Base-by-base conservation (phyloP, 352 stramenopile species). In the Saprolegnia diclina region DNA sequence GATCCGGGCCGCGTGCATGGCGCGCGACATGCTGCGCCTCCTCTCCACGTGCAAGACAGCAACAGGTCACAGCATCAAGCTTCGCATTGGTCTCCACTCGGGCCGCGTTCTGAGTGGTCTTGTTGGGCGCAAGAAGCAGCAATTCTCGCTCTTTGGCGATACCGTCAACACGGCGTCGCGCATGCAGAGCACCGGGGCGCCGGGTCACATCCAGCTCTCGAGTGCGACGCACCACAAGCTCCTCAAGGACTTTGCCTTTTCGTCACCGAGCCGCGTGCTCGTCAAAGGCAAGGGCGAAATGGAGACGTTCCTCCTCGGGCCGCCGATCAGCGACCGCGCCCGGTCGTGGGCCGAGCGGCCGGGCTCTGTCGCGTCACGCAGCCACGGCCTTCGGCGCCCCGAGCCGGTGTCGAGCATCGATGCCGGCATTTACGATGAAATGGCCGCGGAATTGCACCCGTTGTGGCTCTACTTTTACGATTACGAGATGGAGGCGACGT, bases 61-160 rank as follows among this genome's bases (percentile, higher is more conserved):
- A 0, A 87, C 90, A 72, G 82, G 85, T 18, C 84, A 89, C 37
- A 83, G 77, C 0, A 83, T 98, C 5, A 88, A 96, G 29, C 75
- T 97, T 5, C 88, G 91, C 24, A 93, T 97, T 44, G 93, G 93
- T 0, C 79, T 98, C 40, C 87, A 98, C 65, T 94, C 83, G 9
- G 93, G 92, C 6, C 79, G 89, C 22, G 82, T 97, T 19, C 84
- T 97, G 21, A 92, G 82, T 26, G 84, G 86, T 18, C 77, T 97
- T 0, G 88, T 97, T 0, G 91, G 91, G 0, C 89, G 92, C 73
- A 93, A 96, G 67, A 98, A 97, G 73, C 90, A 94, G 50, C 85
- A 94, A 26, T 98, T 97, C 71, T 95, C 87, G 9, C 74, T 98
- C 11, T 97, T 98, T 76, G 91, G 94, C 7, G 94, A 98, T 64